These are phyloP conservation scores for Arachis stenosperma DNA, from an alignment of 306 rosid species.

Conservation along the genomic window DNA sequence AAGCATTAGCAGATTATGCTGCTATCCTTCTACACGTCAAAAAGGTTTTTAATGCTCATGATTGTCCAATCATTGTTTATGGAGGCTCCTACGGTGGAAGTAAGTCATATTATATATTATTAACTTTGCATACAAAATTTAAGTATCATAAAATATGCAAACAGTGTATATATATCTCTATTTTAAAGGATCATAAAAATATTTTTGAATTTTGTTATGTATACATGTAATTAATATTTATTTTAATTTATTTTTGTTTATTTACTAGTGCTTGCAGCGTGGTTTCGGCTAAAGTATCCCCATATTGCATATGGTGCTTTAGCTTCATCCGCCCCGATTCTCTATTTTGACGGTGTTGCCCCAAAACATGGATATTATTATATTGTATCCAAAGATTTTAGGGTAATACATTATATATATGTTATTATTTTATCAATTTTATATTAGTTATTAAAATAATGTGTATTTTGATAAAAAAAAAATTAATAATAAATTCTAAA, in stretches of 20 bases:
- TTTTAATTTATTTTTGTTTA: too few relatives aligned
- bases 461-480: too few relatives aligned
- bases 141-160: too few relatives aligned
- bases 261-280: slow-evolving; percentile 60
- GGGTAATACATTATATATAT: slow-evolving; percentile 30
- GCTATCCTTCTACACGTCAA: slow-evolving; percentile 52
- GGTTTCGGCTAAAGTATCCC: slow-evolving; percentile 72
- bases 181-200: too few relatives aligned
- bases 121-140: too few relatives aligned
- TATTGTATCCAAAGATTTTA: slow-evolving; percentile 50
- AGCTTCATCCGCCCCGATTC: slow-evolving; percentile 71
- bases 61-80: slow-evolving; percentile 56
- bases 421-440: too few relatives aligned
- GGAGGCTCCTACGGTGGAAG: slow-evolving; percentile 79
- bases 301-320: slow-evolving; percentile 62
- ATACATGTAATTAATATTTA: too few relatives aligned
- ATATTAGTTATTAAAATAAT: too few relatives aligned
- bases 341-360: slow-evolving; percentile 51
- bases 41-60: slow-evolving; percentile 35
- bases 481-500: too few relatives aligned
- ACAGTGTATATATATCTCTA: too few relatives aligned
- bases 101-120: slow-evolving; percentile 16
- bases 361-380: slow-evolving; percentile 53
- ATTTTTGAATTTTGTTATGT: too few relatives aligned
- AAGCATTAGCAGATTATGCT: slow-evolving; percentile 70